A percentile compares a stretch with the other conserved stretches of the same genome.
phyloP scores from a whole-genome alignment of 2,329 filamentous ascomycete genomes.

The Lojkania enalia region DNA sequence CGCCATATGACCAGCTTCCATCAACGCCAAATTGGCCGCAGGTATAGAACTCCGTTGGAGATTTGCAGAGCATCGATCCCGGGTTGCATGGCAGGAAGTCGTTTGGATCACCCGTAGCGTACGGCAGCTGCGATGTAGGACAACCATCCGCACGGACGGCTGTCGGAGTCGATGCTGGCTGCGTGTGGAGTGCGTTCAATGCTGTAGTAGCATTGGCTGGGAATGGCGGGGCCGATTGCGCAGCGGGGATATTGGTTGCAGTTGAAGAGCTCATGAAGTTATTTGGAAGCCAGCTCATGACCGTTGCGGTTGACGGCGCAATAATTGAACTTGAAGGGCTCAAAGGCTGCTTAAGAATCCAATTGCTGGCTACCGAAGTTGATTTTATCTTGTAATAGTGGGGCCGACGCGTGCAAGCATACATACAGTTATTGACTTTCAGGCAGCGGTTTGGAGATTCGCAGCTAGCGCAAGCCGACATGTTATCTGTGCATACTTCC shows the following conservation, averaged over 20 bases:
- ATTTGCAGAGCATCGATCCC: constrained; percentile 47
- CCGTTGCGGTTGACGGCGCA: too few species aligned
- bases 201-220: neutral
- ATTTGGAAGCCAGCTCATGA: too few species aligned
- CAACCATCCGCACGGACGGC: too few species aligned
- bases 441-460: constrained; percentile 11
- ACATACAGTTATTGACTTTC: constrained; percentile 18
- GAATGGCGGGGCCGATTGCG: too few species aligned
- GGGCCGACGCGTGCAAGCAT: constrained; percentile 11
- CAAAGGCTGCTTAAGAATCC: too few species aligned
- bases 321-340: too few species aligned
- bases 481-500: constrained; percentile 4
- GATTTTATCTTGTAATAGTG: too few species aligned
- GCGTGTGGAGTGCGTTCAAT: neutral
- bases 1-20: constrained; percentile 34
- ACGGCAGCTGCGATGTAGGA: too few species aligned
- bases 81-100: constrained; percentile 44
- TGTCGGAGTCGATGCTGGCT: too few species aligned
- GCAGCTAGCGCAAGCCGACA: constrained; percentile 14
- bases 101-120: constrained; percentile 28
- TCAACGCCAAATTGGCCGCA: constrained; percentile 29
- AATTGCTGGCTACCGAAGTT: too few species aligned
- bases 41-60: constrained; percentile 38
- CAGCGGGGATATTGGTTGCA: too few species aligned
- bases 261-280: too few species aligned